Evolutionary conservation across 345 rosid genomes (phyloP).

Genomic region (Lepidium didymum): DNA sequence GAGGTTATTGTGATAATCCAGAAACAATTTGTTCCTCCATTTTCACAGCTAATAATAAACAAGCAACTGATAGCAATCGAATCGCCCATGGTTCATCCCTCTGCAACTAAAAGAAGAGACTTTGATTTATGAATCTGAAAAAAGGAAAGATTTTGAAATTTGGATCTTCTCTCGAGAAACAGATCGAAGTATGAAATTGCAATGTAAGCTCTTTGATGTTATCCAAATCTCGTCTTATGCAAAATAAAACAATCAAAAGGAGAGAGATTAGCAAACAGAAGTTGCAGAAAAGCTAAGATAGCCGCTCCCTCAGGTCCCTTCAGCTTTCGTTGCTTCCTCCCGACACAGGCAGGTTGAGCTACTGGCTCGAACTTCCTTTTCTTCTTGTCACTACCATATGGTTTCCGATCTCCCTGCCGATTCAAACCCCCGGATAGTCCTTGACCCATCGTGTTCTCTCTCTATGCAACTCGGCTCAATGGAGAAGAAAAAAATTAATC

Average conservation of each 20-base stretch:
- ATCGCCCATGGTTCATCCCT: slow-evolving; percentile 68
- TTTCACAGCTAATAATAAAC: slow-evolving; percentile 79
- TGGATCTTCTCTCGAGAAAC: slow-evolving; percentile 52
- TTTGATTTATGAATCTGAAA: neutral
- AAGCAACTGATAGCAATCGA: slow-evolving; percentile 60
- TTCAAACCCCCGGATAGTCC: too few species aligned
- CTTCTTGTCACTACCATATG: too few species aligned
- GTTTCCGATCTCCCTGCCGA: too few species aligned
- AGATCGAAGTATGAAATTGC: slow-evolving; percentile 62
- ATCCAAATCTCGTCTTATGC: slow-evolving; percentile 62
- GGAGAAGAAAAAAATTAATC: too few species aligned
- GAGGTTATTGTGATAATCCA: slow-evolving; percentile 43
- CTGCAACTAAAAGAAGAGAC: slow-evolving; percentile 26
- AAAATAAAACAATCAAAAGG: slow-evolving; percentile 6
- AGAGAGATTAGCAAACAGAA: neutral
- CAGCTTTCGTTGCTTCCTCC: too few species aligned
- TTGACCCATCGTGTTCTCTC: too few species aligned
- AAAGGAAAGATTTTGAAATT: neutral
- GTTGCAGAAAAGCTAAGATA: too few species aligned
- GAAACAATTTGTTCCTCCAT: slow-evolving; percentile 76
- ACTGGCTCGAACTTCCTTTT: too few species aligned
- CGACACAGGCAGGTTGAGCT: too few species aligned
- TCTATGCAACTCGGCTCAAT: too few species aligned
- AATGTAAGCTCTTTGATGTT: slow-evolving; percentile 60
- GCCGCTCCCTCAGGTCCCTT: too few species aligned